phyloP scores from a whole-genome alignment of 2,329 filamentous ascomycete species.

The Talaromyces sp. region DNA sequence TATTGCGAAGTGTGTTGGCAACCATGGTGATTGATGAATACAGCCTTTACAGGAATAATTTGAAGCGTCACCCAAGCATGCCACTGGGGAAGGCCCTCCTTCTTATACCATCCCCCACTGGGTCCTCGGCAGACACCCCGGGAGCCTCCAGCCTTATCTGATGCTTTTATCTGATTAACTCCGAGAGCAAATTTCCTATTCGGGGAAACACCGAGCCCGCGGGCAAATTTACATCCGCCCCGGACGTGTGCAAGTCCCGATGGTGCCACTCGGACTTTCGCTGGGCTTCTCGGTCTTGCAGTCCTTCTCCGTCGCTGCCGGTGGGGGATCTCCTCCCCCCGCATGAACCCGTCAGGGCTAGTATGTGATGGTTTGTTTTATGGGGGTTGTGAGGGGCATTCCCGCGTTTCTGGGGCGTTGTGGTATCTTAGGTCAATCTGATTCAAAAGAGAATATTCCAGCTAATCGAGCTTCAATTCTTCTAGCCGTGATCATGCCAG shows the following conservation, averaged over 20 bases:
- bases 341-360: not conserved
- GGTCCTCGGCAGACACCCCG: not conserved
- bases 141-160: not conserved
- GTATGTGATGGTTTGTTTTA: not conserved
- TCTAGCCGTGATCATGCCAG: too few species aligned
- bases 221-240: constrained; percentile 18
- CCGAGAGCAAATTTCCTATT: constrained; percentile 15
- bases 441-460: too few species aligned
- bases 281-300: too few species aligned
- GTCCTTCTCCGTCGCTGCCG: too few species aligned
- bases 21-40: constrained; percentile 19
- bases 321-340: not conserved
- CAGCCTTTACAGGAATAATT: not conserved
- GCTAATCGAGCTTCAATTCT: too few species aligned
- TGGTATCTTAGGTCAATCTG: too few species aligned
- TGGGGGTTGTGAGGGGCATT: too few species aligned
- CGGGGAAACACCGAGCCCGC: constrained; percentile 11
- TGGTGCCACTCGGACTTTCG: constrained; percentile 11
- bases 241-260: constrained; percentile 9
- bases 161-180: constrained; percentile 25
- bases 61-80: too few species aligned
- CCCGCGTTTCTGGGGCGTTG: too few species aligned
- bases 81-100: not conserved
- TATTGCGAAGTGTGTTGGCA: constrained; percentile 34
- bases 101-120: not conserved